Percentiles rank a stretch among this genome's conserved stretches.
These are phyloP conservation scores for Helminthosporium solani DNA, from an alignment of 2,329 filamentous ascomycete genomes.

Conservation along the genomic window DNA sequence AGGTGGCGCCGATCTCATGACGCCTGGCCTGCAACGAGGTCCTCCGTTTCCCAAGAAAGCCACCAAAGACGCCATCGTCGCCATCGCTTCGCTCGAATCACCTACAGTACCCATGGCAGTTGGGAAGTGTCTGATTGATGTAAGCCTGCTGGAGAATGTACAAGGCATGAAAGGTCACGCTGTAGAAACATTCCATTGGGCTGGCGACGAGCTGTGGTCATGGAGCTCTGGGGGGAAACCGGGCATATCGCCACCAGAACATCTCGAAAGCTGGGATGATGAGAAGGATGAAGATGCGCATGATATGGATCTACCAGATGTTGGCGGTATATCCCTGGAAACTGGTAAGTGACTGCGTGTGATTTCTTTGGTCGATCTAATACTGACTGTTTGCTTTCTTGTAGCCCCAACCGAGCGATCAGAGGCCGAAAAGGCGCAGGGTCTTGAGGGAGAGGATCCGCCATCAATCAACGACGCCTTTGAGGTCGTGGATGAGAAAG, in stretches of 20 bases:
- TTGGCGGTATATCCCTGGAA: slow-evolving; percentile 46
- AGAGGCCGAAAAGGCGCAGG: slow-evolving; percentile 36
- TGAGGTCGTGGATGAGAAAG: slow-evolving; percentile 48
- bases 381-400: slow-evolving; percentile 23
- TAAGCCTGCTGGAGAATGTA: slow-evolving; percentile 56
- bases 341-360: not conserved
- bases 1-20: slow-evolving; percentile 68
- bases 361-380: too few species aligned
- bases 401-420: slow-evolving; percentile 29
- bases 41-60: slow-evolving; percentile 63
- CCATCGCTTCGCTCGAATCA: slow-evolving; percentile 59
- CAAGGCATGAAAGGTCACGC: slow-evolving; percentile 65
- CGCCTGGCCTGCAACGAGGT: slow-evolving; percentile 63
- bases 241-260: slow-evolving; percentile 55
- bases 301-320: slow-evolving; percentile 46
- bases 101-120: slow-evolving; percentile 65
- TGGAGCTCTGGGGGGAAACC: slow-evolving; percentile 59
- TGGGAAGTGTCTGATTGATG: slow-evolving; percentile 64
- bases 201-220: slow-evolving; percentile 67
- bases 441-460: slow-evolving; percentile 38
- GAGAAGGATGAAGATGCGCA: slow-evolving; percentile 36
- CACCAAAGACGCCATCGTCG: slow-evolving; percentile 62
- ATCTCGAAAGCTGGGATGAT: slow-evolving; percentile 54
- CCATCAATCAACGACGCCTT: slow-evolving; percentile 33
- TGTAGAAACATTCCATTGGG: slow-evolving; percentile 66